Base-by-base conservation (phyloP, 2,329 filamentous ascomycete genomes). In the Alternaria hordeiaustralica region DNA sequence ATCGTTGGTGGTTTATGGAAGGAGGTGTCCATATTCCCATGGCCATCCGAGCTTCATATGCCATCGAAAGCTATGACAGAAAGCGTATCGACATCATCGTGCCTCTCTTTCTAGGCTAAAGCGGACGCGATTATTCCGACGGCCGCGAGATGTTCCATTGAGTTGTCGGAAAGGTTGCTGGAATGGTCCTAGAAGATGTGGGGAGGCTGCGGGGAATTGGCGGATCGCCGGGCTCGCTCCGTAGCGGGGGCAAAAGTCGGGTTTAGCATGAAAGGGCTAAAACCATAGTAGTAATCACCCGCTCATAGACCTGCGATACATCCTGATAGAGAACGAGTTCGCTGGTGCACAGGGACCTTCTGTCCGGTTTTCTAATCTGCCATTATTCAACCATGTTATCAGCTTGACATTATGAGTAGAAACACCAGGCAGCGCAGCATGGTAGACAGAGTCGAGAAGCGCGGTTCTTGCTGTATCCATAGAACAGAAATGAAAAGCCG, bases 141-240 rank as follows among this genome's bases (percentile, higher is more conserved):
- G 60, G 55, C 60, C 30, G 60, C 21, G 18, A 54, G 23, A 47
- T 62, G 15, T 53, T 58, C 60, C 60, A 54, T 12, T 21, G 30
- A 43, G 47, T 36, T 41, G 55, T 15, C 12, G n/a, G 46, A 7
- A 41, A 46, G 13, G 15, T 26, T 23, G 47, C 55, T 47, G 18
- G 18, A 58, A 51, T 51, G 23, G 41, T 54, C 11, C 8, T 54
- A 54, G 55, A 53, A 36, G 11, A 20, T 57, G 30, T 49, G 59
- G 59, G 36, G 54, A 46, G 26, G n/a, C 15, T 58, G 59, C 36
- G 59, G 54, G 59, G 59, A 46, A 46, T 20, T 55, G 30, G 49
- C 21, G 49, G 41, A 60, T 60, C 57, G 28, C 23, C 58, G 25
- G 26, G 41, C n/a, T 55, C 6, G 58, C 21, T 61, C 26, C 43